Conservation (phyloP, 1,139 yeast genomes). For the Meyerozyma elateridarum region DNA sequence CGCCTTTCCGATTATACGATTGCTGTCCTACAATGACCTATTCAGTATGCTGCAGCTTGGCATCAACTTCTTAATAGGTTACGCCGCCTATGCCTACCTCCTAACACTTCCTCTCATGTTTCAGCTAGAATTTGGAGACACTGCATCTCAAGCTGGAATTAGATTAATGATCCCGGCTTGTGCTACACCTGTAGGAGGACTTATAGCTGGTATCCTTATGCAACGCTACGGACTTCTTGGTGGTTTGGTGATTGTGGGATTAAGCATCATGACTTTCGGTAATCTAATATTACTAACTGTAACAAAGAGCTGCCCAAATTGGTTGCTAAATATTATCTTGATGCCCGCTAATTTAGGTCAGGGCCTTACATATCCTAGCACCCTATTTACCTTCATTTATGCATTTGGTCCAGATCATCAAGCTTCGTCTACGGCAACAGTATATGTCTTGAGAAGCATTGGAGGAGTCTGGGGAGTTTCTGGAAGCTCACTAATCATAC, state of each 20-base stretch:
- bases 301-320: slow-evolving; percentile 16
- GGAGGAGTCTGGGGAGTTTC: slow-evolving; percentile 42
- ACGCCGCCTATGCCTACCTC: slow-evolving; percentile 33
- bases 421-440: slow-evolving; percentile 34
- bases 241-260: slow-evolving; percentile 24
- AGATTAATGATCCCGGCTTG: slow-evolving; percentile 35
- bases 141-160: slow-evolving; percentile 23
- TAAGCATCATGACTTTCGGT: slow-evolving; percentile 27
- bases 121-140: slow-evolving; percentile 27
- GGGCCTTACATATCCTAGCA: slow-evolving; percentile 36
- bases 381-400: slow-evolving; percentile 34
- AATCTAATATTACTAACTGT: slow-evolving; percentile 26
- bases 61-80: slow-evolving; percentile 32
- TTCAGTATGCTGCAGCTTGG: slow-evolving; percentile 22
- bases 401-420: slow-evolving; percentile 27
- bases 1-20: slow-evolving; percentile 34
- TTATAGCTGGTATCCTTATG: slow-evolving; percentile 34
- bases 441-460: slow-evolving; percentile 32
- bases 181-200: slow-evolving; percentile 35
- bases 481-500: slow-evolving; percentile 26
- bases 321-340: slow-evolving; percentile 21
- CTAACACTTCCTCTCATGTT: slow-evolving; percentile 36
- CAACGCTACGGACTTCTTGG: slow-evolving; percentile 19
- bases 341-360: slow-evolving; percentile 38
- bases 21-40: slow-evolving; percentile 20